Percentiles rank a stretch among this genome's conserved stretches.
Conservation (phyloP, 768 basidiomycete species). For the Porphyrellus cyaneotinctus region DNA sequence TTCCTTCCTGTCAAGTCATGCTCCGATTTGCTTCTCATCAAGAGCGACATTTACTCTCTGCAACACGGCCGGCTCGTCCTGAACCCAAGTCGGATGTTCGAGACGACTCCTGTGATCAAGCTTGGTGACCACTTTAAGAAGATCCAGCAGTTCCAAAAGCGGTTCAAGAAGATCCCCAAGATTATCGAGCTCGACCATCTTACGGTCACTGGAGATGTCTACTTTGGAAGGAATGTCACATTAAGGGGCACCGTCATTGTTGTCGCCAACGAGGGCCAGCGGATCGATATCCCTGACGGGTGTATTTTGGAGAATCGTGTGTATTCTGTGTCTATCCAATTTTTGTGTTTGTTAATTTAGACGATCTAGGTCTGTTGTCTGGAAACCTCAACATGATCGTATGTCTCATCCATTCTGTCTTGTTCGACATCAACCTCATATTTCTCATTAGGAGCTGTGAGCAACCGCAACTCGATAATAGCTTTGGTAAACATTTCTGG, state of each 20-base stretch:
- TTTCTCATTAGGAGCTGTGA: conserved; percentile 30
- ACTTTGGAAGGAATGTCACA: conserved; percentile 62
- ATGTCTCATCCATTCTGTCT: conserved; percentile 21
- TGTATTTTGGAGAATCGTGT: conserved; percentile 65
- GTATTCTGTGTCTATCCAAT: conserved; percentile 12
- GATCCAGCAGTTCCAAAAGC: conserved; percentile 65
- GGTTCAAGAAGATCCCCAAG: conserved; percentile 72
- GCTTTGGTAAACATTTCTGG: neutral
- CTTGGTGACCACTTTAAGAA: conserved; percentile 78
- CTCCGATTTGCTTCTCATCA: conserved; percentile 63
- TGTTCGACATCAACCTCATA: neutral
- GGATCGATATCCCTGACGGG: conserved; percentile 74
- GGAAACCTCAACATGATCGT: conserved; percentile 76
- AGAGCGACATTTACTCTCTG: conserved; percentile 65
- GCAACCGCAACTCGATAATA: neutral
- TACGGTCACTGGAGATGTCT: conserved; percentile 66
- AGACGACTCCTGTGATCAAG: conserved; percentile 68
- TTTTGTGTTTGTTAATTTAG: conserved; percentile 12
- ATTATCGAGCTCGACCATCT: conserved; percentile 73
- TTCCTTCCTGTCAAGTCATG: conserved; percentile 67
- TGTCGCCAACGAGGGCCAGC: conserved; percentile 73
- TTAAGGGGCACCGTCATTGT: conserved; percentile 67
- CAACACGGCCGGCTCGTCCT: conserved; percentile 66
- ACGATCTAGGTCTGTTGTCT: conserved; percentile 52
- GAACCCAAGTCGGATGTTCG: conserved; percentile 56